A percentile compares a stretch with the other conserved stretches of the same genome.
Conservation (phyloP, 148 eudicot species). For the Linanthus parryae region DNA sequence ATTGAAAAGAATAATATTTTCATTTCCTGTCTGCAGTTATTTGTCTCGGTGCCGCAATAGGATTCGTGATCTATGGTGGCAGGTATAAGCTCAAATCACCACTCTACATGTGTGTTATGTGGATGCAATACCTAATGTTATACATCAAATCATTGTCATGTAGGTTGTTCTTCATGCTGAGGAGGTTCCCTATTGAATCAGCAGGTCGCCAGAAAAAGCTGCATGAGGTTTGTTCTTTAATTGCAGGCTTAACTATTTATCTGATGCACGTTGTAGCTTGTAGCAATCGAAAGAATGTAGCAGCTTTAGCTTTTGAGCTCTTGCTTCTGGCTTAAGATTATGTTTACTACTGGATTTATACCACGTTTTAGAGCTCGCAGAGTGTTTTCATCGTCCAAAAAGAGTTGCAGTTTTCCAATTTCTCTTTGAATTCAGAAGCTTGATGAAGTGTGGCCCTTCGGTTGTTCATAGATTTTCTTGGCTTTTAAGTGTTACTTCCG, state of each 20-base stretch:
- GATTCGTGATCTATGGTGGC: conserved; percentile 58
- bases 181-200: conserved; percentile 65
- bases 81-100: conserved; percentile 26
- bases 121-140: too few species aligned
- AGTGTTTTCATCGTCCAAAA: too few species aligned
- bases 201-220: conserved; percentile 62
- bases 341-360: too few species aligned
- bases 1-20: neutral
- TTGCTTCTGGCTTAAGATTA: too few species aligned
- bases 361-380: too few species aligned
- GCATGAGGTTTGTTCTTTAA: conserved; percentile 35
- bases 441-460: neutral
- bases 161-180: conserved; percentile 59
- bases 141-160: conserved; percentile 1
- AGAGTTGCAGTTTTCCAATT: too few species aligned
- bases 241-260: neutral
- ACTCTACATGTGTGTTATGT: too few species aligned
- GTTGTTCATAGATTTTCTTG: neutral
- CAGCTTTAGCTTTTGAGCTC: neutral
- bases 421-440: too few species aligned
- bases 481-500: neutral
- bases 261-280: neutral
- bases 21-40: conserved; percentile 28
- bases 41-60: conserved; percentile 51
- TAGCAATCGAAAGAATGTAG: neutral